These are phyloP conservation scores for Hypoxylon perforatum DNA, from an alignment of 495 filamentous ascomycete genomes.

Conservation along the genomic window DNA sequence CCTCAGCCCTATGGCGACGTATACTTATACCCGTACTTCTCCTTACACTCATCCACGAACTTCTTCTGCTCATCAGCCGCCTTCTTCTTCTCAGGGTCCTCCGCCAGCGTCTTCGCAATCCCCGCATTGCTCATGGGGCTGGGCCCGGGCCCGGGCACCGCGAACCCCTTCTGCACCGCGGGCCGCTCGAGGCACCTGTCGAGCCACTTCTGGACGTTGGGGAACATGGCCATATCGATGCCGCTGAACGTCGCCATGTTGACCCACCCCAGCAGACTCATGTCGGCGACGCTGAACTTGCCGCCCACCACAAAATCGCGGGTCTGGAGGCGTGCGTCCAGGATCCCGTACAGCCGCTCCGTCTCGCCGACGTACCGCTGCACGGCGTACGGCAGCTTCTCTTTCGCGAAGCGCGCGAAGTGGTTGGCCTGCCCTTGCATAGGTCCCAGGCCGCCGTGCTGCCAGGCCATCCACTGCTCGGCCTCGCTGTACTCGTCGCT, in stretches of 20 bases:
- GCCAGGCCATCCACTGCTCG: constrained; percentile 71
- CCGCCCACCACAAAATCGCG: constrained; percentile 76
- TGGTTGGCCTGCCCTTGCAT: constrained; percentile 93
- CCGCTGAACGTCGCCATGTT: constrained; percentile 60
- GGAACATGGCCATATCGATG: constrained; percentile 77
- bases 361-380: constrained; percentile 83
- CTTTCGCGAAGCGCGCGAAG: constrained; percentile 79
- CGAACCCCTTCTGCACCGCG: constrained; percentile 74
- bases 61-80: constrained; percentile 28
- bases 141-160: constrained; percentile 63
- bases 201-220: constrained; percentile 71
- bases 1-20: constrained; percentile 41
- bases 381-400: constrained; percentile 80
- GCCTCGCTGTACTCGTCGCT: constrained; percentile 74
- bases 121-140: constrained; percentile 18
- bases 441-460: constrained; percentile 76
- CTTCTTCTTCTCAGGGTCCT: constrained; percentile 44
- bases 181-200: constrained; percentile 68
- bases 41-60: constrained; percentile 47
- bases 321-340: constrained; percentile 72
- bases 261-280: constrained; percentile 76
- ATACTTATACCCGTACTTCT: constrained; percentile 54
- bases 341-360: constrained; percentile 78
- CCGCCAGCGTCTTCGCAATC: constrained; percentile 15
- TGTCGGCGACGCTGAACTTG: constrained; percentile 83